Evolutionary conservation across 106 monocot genomes (phyloP).

Genomic region (Allium fistulosum): DNA sequence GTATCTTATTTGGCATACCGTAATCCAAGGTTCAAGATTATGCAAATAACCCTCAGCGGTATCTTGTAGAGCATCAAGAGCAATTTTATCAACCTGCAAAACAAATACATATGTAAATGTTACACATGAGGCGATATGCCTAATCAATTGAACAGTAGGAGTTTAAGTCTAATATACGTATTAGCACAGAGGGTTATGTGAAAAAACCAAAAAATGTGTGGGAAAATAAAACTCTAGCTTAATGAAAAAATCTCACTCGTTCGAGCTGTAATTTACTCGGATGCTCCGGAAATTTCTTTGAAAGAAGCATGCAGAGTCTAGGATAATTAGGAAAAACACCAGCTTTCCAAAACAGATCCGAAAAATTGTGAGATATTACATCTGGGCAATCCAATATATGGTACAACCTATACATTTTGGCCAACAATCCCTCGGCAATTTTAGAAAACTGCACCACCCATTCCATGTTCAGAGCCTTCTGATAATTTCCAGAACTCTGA

Average conservation of each 20-base stretch:
- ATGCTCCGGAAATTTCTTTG: slow-evolving; percentile 95
- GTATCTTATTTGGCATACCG: slow-evolving; percentile 28
- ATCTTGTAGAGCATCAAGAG: slow-evolving; percentile 72
- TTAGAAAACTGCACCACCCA: slow-evolving; percentile 70
- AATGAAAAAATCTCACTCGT: slow-evolving; percentile 34
- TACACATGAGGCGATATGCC: no score
- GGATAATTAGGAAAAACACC: slow-evolving; percentile 79
- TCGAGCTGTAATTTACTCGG: slow-evolving; percentile 92
- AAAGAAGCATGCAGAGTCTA: slow-evolving; percentile 58
- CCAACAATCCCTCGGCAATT: slow-evolving; percentile 77
- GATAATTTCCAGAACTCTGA: slow-evolving; percentile 23
- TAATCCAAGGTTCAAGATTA: slow-evolving; percentile 83
- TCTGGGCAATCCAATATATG: slow-evolving; percentile 68
- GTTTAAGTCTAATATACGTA: no score
- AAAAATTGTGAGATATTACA: slow-evolving; percentile 52
- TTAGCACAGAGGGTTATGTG: no score
- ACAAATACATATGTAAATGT: neutral
- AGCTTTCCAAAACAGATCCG: slow-evolving; percentile 89
- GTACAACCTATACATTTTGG: slow-evolving; percentile 76
- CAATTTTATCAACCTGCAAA: slow-evolving; percentile 83
- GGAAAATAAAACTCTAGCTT: neutral
- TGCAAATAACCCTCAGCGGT: slow-evolving; percentile 83
- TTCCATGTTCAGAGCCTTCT: slow-evolving; percentile 64
- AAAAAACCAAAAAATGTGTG: neutral
- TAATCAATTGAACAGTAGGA: no score